Evolutionary conservation across 192 early-diverging fungal genomes (phyloP).

Genomic region (Podila epicladia): DNA sequence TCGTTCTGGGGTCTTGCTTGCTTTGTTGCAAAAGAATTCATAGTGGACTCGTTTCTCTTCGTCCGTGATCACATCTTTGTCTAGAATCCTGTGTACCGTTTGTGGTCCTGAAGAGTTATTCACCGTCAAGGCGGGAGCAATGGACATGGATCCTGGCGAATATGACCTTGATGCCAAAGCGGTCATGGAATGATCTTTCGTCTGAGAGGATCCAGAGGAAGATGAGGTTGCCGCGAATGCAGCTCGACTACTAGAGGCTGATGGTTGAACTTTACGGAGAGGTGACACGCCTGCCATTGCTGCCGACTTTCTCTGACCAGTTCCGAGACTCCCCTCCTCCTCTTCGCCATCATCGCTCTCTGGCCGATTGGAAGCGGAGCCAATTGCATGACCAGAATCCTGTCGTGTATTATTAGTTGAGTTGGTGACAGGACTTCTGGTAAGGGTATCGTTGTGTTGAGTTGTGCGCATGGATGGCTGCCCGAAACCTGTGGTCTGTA

Average conservation of each 20-base stretch:
- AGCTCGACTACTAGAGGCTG: not conserved
- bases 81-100: conserved; percentile 34
- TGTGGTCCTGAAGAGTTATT: not conserved
- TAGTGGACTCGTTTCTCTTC: conserved; percentile 58
- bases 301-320: conserved; percentile 7
- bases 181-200: not conserved
- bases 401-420: not conserved
- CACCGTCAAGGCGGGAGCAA: conserved; percentile 3
- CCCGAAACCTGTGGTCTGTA: no score
- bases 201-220: not conserved
- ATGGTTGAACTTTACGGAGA: no score
- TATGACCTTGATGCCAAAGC: not conserved
- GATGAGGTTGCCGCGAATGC: not conserved
- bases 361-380: not conserved
- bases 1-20: conserved; percentile 86
- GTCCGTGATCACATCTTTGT: conserved; percentile 58
- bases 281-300: not conserved
- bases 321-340: conserved; percentile 43
- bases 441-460: not conserved
- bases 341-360: conserved; percentile 35
- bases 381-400: not conserved
- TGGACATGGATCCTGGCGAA: conserved; percentile 3
- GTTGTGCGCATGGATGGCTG: not conserved
- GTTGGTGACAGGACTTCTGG: not conserved
- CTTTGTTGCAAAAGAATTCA: conserved; percentile 77